These are phyloP conservation scores for Xylaria telfairii DNA, from an alignment of 495 filamentous ascomycete genomes.

Conservation along the genomic window DNA sequence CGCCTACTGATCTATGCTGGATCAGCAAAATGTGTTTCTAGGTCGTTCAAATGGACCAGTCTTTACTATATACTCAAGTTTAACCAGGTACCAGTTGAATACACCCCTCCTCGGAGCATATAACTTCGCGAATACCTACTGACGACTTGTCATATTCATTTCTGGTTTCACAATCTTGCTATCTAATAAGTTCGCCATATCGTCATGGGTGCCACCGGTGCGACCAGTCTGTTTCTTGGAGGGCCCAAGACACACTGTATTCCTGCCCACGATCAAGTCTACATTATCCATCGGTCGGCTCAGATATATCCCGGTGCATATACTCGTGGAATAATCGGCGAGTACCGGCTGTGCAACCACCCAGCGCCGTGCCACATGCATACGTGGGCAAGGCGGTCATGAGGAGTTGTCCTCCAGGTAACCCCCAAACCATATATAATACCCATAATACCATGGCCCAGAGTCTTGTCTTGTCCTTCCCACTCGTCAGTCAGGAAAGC, in stretches of 20 bases:
- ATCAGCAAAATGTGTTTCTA: too few species aligned
- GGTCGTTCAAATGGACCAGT: too few species aligned
- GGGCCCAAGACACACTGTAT: neutral
- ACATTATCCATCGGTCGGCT: neutral
- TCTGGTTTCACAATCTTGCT: neutral
- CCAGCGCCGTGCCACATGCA: neutral
- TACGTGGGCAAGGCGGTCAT: neutral
- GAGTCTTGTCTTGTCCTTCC: neutral
- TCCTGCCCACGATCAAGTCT: neutral
- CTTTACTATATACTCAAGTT: too few species aligned
- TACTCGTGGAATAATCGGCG: neutral
- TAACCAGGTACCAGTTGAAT: too few species aligned
- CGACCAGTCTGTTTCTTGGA: neutral
- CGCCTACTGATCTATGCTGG: neutral
- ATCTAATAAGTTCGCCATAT: neutral
- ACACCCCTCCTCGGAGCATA: neutral
- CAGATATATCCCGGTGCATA: neutral
- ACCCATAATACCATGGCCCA: neutral
- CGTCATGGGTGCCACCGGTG: neutral
- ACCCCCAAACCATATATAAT: neutral
- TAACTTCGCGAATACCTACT: neutral
- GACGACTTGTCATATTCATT: neutral
- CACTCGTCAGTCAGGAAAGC: neutral
- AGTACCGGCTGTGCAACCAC: neutral
- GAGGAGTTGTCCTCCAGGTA: neutral